These are phyloP conservation scores for Protomyces inundatus DNA, from an alignment of 1,139 yeast genomes.

Conservation along the genomic window DNA sequence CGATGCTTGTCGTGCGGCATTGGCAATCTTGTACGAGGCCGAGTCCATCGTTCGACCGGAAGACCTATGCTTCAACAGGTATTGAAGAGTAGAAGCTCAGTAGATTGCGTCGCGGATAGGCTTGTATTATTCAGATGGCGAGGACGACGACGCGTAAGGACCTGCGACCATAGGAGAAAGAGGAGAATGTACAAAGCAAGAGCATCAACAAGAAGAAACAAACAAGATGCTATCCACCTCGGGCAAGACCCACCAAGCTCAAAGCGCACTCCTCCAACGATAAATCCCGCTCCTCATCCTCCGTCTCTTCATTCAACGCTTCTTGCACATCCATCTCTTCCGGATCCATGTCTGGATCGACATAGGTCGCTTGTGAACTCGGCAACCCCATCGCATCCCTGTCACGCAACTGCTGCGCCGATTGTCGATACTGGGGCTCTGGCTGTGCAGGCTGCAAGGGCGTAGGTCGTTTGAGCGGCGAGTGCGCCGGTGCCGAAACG, in stretches of 20 bases:
- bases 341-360: background rate
- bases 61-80: no score
- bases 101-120: no score
- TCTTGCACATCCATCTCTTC: no score
- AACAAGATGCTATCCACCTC: background rate
- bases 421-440: background rate
- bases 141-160: background rate
- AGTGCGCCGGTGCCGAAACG: background rate
- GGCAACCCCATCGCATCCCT: background rate
- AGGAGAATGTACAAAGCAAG: background rate
- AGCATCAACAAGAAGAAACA: background rate
- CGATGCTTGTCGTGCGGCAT: slow-evolving; percentile 13
- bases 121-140: no score
- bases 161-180: background rate
- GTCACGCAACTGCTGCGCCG: no score
- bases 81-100: no score
- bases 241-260: slow-evolving; percentile 17
- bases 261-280: slow-evolving; percentile 22
- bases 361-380: background rate
- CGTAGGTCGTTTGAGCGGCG: background rate
- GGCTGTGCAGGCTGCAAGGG: background rate
- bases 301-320: background rate
- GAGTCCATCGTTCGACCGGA: background rate
- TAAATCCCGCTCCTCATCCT: background rate
- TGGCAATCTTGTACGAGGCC: slow-evolving; percentile 7